Conservation (phyloP, 139 green algal genomes). For the Trebouxia sp. region DNA sequence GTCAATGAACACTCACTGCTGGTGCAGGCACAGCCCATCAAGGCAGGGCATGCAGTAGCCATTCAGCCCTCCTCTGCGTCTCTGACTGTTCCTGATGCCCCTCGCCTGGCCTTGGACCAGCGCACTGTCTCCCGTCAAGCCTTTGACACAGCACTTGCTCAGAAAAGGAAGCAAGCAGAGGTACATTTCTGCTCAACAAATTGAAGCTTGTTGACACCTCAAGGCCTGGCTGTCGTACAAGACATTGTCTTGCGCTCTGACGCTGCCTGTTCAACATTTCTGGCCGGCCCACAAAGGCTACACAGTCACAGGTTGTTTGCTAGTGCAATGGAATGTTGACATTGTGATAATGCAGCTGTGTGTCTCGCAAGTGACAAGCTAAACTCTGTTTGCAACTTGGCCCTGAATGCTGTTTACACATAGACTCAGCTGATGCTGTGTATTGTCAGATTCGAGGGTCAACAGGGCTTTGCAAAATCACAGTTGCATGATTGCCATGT, state of each 20-base stretch:
- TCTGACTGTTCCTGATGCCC: constrained; percentile 24
- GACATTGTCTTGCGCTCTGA: background rate
- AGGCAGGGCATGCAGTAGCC: background rate
- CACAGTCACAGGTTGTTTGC: background rate
- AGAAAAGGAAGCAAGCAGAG: constrained; percentile 4
- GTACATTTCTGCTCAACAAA: background rate
- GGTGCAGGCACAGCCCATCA: constrained; percentile 4
- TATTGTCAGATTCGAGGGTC: too few species aligned
- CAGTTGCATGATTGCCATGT: background rate
- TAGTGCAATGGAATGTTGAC: too few species aligned
- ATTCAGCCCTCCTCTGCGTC: constrained; percentile 20
- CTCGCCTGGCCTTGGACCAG: background rate
- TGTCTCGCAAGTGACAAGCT: too few species aligned
- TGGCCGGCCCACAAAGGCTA: background rate
- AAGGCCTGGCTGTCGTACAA: background rate
- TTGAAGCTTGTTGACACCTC: background rate
- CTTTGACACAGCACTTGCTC: constrained; percentile 19
- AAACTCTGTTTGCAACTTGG: too few species aligned
- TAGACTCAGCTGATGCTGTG: too few species aligned
- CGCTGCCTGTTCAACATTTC: too few species aligned
- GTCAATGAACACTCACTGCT: too few species aligned
- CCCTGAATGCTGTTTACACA: too few species aligned
- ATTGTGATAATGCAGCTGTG: too few species aligned
- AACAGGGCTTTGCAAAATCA: too few species aligned
- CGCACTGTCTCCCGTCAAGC: background rate